Base-by-base conservation (phyloP, 1,139 yeast genomes). In the Kodamaea ohmeri region DNA sequence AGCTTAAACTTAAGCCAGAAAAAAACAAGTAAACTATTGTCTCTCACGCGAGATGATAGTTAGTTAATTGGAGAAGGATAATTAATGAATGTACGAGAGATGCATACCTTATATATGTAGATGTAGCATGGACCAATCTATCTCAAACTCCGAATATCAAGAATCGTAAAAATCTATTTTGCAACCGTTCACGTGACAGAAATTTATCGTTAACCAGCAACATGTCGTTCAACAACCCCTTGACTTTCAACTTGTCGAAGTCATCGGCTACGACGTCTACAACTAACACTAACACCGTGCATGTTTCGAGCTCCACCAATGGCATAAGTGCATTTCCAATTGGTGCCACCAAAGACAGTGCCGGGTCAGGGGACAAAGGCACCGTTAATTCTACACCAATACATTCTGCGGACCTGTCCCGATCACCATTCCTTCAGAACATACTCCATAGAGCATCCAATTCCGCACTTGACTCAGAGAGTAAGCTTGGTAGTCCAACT, bases 261-360 rank as follows among this genome's bases (percentile, higher is more conserved):
- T 52, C 75, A 6, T 57, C 65, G 2, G 65, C 76, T n/a, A 70
- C 76, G 2, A 70, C 75, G 2, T 67, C 73, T 18, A 67, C 73
- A 11, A 48, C 51, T 16, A 67, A 65, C 41, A 55, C 66, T 24
- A 62, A 52, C 39, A 56, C 65, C 2, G 51, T 56, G 0, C 60
- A 66, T 4, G 49, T 53, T n/a, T 49, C 56, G 25, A 27, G 32
- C 11, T 27, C 47, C 48, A 31, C 37, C 44, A 22, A 19, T 41
- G 20, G 32, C 41, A n/a, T 19, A 38, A 4, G 18, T 5, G 21
- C 12, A 11, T 45, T 48, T 27, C 36, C 46, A 19, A 25, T 39
- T 13, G 32, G 43, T 9, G 14, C 41, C 3, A 21, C 36, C 12
- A 19, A 22, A 5, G 32, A 28, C 16, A 32, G 27, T 18, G 16